Evolutionary conservation across 148 eudicot species (phyloP).

Genomic region (Amaranthus palmeri): DNA sequence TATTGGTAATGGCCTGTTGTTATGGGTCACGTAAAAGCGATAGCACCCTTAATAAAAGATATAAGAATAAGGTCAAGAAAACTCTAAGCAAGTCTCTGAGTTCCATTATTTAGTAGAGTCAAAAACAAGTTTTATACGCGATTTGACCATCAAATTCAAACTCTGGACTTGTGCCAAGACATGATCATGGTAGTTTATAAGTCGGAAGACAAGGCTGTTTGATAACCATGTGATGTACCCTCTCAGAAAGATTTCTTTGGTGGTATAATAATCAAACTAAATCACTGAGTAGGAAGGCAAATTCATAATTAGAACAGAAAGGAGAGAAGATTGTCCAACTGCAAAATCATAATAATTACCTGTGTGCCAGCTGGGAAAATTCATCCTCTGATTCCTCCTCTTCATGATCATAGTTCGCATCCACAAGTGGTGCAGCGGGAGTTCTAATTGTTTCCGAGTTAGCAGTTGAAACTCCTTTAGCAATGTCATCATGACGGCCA

Average conservation of each 20-base stretch:
- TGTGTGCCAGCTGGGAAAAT: slow-evolving; percentile 67
- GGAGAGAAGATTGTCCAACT: not conserved
- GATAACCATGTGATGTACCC: not conserved
- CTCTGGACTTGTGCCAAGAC: not conserved
- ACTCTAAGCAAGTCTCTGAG: not conserved
- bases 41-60: not conserved
- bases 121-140: not conserved
- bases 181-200: not conserved
- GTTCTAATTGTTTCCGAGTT: slow-evolving; percentile 32
- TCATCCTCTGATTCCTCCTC: slow-evolving; percentile 96
- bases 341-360: slow-evolving; percentile 36
- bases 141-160: not conserved
- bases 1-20: no score
- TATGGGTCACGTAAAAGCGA: no score
- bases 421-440: slow-evolving; percentile 52
- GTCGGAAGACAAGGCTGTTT: not conserved
- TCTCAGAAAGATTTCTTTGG: not conserved
- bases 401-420: slow-evolving; percentile 70
- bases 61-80: not conserved
- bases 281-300: not conserved
- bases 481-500: slow-evolving; percentile 68
- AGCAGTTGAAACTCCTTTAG: slow-evolving; percentile 43
- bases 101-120: not conserved
- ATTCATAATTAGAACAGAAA: not conserved
- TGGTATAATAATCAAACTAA: not conserved